Conservation (phyloP, 2,329 filamentous ascomycete genomes). For the Beauveria sp. region DNA sequence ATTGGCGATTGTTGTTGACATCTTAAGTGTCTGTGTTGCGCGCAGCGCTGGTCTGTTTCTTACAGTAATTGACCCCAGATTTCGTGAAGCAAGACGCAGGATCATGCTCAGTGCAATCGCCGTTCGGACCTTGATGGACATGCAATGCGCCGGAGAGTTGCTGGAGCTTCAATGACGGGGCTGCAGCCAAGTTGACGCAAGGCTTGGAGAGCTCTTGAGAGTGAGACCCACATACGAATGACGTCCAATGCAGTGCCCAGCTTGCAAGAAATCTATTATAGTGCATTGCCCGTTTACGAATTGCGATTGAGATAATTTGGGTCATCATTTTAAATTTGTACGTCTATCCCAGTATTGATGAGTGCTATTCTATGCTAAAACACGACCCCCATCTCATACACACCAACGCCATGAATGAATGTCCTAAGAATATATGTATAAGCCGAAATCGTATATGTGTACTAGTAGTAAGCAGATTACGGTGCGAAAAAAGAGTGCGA, state of each 20-base stretch:
- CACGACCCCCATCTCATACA: not conserved
- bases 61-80: not conserved
- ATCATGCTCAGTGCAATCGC: not conserved
- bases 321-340: not conserved
- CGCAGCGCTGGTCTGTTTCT: slow-evolving; percentile 14
- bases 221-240: not conserved
- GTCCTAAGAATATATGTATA: not conserved
- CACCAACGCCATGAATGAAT: not conserved
- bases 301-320: not conserved
- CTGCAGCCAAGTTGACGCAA: not conserved
- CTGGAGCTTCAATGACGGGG: not conserved
- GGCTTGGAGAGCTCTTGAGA: not conserved
- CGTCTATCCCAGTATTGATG: not conserved
- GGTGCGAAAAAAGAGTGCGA: not conserved
- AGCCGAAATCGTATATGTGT: not conserved
- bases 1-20: slow-evolving; percentile 19
- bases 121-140: not conserved
- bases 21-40: slow-evolving; percentile 16
- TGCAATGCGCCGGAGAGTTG: not conserved
- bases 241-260: not conserved
- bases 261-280: not conserved
- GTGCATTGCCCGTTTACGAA: not conserved
- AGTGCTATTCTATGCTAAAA: slow-evolving; percentile 3
- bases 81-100: not conserved
- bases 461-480: not conserved